A percentile compares a stretch with the other conserved stretches of the same genome.
phyloP scores from a whole-genome alignment of 2,329 filamentous ascomycete genomes.

The Paecilomyces sp. region DNA sequence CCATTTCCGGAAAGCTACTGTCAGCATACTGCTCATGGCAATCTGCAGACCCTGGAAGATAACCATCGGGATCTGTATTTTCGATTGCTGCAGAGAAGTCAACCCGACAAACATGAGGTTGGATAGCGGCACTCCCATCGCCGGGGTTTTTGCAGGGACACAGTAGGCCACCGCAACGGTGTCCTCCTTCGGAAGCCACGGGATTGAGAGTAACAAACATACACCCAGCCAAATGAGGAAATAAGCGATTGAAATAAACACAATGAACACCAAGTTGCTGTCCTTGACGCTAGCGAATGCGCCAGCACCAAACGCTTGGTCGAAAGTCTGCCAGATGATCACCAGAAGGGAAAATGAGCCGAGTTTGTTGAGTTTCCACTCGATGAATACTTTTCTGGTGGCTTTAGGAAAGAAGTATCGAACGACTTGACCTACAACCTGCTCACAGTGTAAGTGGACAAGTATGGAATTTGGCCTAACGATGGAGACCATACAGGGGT shows the following conservation, averaged over 20 bases:
- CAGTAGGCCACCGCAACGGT: conserved; percentile 61
- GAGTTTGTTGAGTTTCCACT: conserved; percentile 36
- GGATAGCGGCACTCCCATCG: conserved; percentile 56
- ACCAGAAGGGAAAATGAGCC: conserved; percentile 30
- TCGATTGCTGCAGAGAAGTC: conserved; percentile 47
- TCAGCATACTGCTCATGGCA: conserved; percentile 33
- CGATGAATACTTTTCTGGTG: conserved; percentile 42
- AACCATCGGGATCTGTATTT: conserved; percentile 57
- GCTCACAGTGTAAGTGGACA: background rate
- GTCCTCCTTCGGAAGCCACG: conserved; percentile 49
- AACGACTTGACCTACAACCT: conserved; percentile 47
- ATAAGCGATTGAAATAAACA: background rate
- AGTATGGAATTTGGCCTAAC: background rate
- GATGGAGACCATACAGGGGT: background rate
- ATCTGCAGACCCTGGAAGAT: conserved; percentile 47
- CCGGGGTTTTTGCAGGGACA: conserved; percentile 60
- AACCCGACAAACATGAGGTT: conserved; percentile 56
- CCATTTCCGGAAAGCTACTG: conserved; percentile 36
- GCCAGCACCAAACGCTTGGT: conserved; percentile 54
- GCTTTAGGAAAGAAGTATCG: conserved; percentile 44
- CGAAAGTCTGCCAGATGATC: conserved; percentile 57
- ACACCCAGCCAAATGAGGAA: conserved; percentile 35
- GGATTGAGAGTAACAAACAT: conserved; percentile 45
- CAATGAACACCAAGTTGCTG: conserved; percentile 54
- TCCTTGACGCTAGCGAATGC: conserved; percentile 49